Base-by-base conservation (phyloP, 805 yeast genomes). In the Komagataella populi region DNA sequence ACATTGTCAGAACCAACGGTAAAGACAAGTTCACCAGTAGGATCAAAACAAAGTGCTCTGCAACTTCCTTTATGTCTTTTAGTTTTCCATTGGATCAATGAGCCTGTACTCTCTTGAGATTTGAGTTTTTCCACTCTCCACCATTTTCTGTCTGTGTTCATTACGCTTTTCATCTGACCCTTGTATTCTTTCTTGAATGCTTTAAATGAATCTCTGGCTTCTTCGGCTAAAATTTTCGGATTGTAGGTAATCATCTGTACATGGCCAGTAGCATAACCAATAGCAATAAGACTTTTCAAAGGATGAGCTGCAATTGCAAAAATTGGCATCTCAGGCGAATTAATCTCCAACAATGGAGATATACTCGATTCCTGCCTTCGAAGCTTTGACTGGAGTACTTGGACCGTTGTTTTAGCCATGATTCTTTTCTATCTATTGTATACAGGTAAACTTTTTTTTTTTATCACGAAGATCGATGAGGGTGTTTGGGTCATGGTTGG, bases 1-100 rank as follows among this genome's bases (percentile, higher is more conserved):
- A 86, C 77, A 48, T 78, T 77, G 55, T 91, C 99, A 0, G 85
- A 76, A 0, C 98, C 98, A 17, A 81, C 79, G 0, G 95, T 74
- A 59, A 71, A 86, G 0, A 89, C 50, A 52, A 65, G 64, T 30
- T 74, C 73, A 2, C 88, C 88, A 1, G 75, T 70, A 44, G 80
- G 77, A 54, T 81, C 86, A 63, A 87, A 82, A 6, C 78, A 69
- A 2, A 87, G 68, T 3, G 84, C 78, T 46, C 99, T 70, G 54
- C 95, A 87, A 56, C 95, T 83, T 1, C 88, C 90, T 63, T 88
- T 89, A 62, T 91, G 98, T 62, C 98, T 76, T 59, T 79, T 86
- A 0, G 97, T 90, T 51, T 83, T 78, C 99, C 99, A 91, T 1
- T 65, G 47, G 30, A 23, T 48, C 6, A 55, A n/a, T 3, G 53